Evolutionary conservation across 805 yeast species (phyloP), one percentile per base, ranked within the genome.

Genomic region (Danielia oregonensis): DNA sequence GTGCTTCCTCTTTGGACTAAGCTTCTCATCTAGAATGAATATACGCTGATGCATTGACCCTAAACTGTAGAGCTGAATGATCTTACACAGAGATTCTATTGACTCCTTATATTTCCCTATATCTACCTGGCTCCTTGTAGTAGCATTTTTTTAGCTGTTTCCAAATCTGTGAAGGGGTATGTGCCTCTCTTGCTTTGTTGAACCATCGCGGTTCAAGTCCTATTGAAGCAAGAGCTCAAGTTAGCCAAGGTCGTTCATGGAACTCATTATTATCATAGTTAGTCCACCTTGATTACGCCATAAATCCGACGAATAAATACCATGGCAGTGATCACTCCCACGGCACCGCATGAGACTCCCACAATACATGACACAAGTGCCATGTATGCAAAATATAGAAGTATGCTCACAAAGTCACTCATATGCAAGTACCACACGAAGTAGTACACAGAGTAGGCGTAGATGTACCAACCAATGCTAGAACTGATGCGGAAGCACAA

Each of bases 1-100:
- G 98, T 88, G 98, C 98, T 59, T 87, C 97, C 47, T 87, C 97
- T 41, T 81, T 93, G 73, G 96, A 85, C 74, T 91, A 84, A 46
- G 39, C 35, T 24, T 36, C 25, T 29, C 26, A 23, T 18, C 23
- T 28, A 22, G 19, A 18, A 28, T 28, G 24, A 36, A 29, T 37
- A 37, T 32, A 37, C 40, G 40, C 34, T 29, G 36, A 37, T 19
- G 40, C 40, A 37, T 33, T 15, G 22, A 19, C 6, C 6, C 6
- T 19, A 19, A 7, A 19, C 9, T 19, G 6, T n/a, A n/a, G n/a
- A n/a, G n/a, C n/a, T n/a, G n/a, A n/a, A n/a, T n/a, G n/a, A n/a
- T n/a, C n/a, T n/a, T n/a, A n/a, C n/a, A n/a, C n/a, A n/a, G n/a
- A n/a, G n/a, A n/a, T n/a, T n/a, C n/a, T n/a, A n/a, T n/a, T n/a